Evolutionary conservation across 169 alveolate species (phyloP), one percentile per base, ranked within the genome.

Genomic region (Plasmodium inui): DNA sequence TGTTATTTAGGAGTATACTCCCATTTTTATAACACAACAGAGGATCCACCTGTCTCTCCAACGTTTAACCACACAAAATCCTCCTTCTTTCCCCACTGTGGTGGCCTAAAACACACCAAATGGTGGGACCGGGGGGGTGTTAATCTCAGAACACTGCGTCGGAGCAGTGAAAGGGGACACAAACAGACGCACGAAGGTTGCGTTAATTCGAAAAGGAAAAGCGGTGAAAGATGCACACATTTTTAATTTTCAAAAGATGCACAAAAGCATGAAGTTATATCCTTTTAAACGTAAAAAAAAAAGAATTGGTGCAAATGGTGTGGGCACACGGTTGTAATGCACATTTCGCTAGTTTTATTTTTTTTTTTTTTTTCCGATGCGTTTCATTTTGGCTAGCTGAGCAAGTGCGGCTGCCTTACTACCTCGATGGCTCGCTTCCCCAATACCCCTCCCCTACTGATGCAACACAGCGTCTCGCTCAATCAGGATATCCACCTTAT

Each of bases 401-500:
- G 19, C 61, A 50, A 14, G 8, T 50, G 22, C 14, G 61, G 61
- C 61, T 50, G 22, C 19, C 61, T 14, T 50, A 8, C 44, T 37
- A 37, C 44, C 5, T 37, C 44, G 7, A 2, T 37, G 3, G 8
- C 8, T 37, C 44, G 5, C 55, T 44, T 12, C 55, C n/a, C 55
- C 55, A 44, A 2, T 50, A 50, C 10, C 22, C 26, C 41, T 26
- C 79, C 61, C 72, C 46, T 67, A 67, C 41, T 67, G 30, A 44
- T 57, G 39, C 78, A 84, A 46, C 80, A 57, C 83, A 78, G 28
- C 82, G 71, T 17, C 50, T 2, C 94, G 50, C 46, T 88, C 94
- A 39, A 88, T 71, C 12, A 88, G 14, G 14, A 88, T 88, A 67
- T 88, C 94, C 30, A 88, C 94, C 72, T 79, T 88, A 57, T 88